A percentile compares a stretch with the other conserved stretches of the same genome.
Evolutionary conservation across 768 basidiomycete species (phyloP).

Genomic region (Lentinus brumalis): DNA sequence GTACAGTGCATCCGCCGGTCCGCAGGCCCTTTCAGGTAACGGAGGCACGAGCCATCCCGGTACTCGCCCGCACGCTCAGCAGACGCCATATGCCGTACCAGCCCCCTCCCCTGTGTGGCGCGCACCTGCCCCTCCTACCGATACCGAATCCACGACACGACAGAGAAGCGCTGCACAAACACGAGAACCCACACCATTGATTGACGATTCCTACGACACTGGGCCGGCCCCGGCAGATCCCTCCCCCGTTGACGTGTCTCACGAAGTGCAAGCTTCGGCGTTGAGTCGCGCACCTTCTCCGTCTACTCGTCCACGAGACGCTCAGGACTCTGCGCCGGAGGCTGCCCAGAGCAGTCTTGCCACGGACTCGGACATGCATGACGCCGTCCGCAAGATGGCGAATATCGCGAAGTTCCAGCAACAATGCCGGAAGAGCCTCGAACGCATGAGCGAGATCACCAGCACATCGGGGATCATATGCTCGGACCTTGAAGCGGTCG

Average conservation of each 20-base stretch:
- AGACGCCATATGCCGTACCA: not conserved
- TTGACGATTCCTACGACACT: not conserved
- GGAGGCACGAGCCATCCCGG: not conserved
- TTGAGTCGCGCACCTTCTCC: not conserved
- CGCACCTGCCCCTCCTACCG: not conserved
- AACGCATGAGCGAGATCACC: not conserved
- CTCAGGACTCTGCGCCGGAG: not conserved
- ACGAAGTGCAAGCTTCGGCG: not conserved
- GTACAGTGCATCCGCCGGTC: not conserved
- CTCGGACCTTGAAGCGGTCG: not conserved
- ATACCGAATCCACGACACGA: not conserved
- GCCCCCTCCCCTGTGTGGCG: not conserved
- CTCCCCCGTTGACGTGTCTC: too few relatives aligned
- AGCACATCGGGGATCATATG: too few relatives aligned
- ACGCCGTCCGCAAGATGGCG: constrained; percentile 6
- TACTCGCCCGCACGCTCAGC: not conserved
- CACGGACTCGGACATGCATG: not conserved
- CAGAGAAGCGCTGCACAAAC: not conserved
- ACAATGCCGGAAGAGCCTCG: not conserved
- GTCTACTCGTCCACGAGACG: not conserved
- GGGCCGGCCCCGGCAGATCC: too few relatives aligned
- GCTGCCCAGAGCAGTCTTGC: not conserved
- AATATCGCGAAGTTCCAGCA: constrained; percentile 2
- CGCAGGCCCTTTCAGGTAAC: not conserved
- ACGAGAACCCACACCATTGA: not conserved